A percentile compares a stretch with the other conserved stretches of the same genome.
Conservation (phyloP, 73 alveolate genomes). For the Uronychia binucleata region DNA sequence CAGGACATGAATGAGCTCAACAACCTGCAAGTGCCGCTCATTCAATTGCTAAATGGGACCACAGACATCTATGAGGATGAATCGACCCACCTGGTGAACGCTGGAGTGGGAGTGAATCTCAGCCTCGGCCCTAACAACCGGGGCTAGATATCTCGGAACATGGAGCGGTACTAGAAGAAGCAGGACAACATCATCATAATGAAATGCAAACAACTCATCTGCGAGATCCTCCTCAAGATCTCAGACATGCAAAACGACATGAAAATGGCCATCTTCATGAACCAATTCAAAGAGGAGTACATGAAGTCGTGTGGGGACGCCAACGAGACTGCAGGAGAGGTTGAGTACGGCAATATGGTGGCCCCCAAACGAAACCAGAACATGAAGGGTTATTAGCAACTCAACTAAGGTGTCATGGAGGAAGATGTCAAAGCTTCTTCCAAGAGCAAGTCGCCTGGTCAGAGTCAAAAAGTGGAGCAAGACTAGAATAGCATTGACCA, state of each 20-base stretch:
- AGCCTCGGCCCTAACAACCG: neutral
- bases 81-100: neutral
- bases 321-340: neutral
- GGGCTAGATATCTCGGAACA: neutral
- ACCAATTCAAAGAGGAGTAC: conserved; percentile 30
- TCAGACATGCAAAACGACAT: conserved; percentile 27
- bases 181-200: conserved; percentile 31
- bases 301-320: conserved; percentile 1
- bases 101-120: neutral
- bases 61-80: conserved; percentile 23
- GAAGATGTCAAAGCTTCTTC: neutral
- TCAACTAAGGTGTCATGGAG: neutral
- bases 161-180: conserved; percentile 22
- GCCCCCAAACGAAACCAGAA: neutral
- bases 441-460: conserved; percentile 5
- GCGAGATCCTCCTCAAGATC: conserved; percentile 37
- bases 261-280: conserved; percentile 14
- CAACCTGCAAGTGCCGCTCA: conserved; percentile 16
- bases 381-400: neutral
- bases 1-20: conserved; percentile 21
- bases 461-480: neutral
- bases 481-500: neutral
- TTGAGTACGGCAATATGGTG: neutral
- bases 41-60: conserved; percentile 38
- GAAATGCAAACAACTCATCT: conserved; percentile 24